These are phyloP conservation scores for Westerdykella aurantiaca DNA, from an alignment of 2,329 filamentous ascomycete species.

Conservation along the genomic window DNA sequence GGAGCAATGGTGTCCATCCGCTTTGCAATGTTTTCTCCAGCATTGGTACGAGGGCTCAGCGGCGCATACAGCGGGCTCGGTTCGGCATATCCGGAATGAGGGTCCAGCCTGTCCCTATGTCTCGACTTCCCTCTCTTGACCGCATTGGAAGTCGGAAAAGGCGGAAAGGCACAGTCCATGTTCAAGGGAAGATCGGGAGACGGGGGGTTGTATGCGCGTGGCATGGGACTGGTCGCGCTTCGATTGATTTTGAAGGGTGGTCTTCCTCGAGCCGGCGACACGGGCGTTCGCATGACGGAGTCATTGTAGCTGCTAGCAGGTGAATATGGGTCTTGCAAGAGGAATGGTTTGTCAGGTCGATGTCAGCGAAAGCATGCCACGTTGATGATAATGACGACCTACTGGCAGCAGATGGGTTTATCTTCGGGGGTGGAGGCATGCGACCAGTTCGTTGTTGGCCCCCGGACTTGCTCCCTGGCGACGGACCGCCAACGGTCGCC, in stretches of 20 bases:
- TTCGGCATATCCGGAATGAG: conserved; percentile 24
- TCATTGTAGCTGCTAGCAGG: conserved; percentile 26
- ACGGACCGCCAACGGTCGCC: conserved; percentile 24
- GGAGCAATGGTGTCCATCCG: conserved; percentile 62
- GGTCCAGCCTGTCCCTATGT: conserved; percentile 19
- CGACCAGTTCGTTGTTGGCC: conserved; percentile 39
- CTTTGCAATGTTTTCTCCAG: conserved; percentile 47
- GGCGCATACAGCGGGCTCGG: conserved; percentile 41
- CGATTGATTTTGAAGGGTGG: conserved; percentile 28
- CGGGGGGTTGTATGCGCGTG: conserved; percentile 27
- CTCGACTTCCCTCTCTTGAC: conserved; percentile 19
- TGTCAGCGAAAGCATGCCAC: conserved; percentile 11
- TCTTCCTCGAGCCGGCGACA: conserved; percentile 17
- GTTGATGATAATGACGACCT: conserved; percentile 25
- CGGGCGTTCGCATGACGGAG: conserved; percentile 19
- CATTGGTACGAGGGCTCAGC: conserved; percentile 44
- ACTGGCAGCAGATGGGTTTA: conserved; percentile 56
- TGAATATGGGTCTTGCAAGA: conserved; percentile 18
- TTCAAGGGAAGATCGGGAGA: conserved; percentile 30
- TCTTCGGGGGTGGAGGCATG: conserved; percentile 47
- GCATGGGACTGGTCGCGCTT: conserved; percentile 31
- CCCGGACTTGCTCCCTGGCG: conserved; percentile 24
- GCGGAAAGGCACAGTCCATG: conserved; percentile 50
- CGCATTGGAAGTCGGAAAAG: conserved; percentile 43
- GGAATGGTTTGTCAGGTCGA: conserved; percentile 32